Conservation (phyloP, 306 rosid genomes). For the Dalbergia cultrata region DNA sequence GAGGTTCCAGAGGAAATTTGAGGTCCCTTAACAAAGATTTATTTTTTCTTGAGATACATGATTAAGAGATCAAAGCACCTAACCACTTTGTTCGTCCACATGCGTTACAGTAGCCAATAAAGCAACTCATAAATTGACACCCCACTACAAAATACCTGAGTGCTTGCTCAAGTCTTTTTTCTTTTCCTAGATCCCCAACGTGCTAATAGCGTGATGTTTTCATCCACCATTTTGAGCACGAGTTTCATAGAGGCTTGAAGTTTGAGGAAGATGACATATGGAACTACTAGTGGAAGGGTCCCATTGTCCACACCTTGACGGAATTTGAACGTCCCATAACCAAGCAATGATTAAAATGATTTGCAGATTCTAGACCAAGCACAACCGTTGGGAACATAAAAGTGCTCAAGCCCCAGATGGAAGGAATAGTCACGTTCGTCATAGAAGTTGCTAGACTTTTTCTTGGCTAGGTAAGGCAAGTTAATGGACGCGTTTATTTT, state of each 20-base stretch:
- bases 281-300: constrained; percentile 50
- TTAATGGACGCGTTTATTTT: constrained; percentile 43
- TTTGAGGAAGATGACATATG: constrained; percentile 39
- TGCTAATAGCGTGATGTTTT: constrained; percentile 33
- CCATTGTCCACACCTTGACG: constrained; percentile 39
- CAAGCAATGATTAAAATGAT: constrained; percentile 41
- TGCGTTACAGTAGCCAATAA: too few species aligned
- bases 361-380: constrained; percentile 22
- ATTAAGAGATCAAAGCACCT: too few species aligned
- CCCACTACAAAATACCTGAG: constrained; percentile 48
- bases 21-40: too few species aligned
- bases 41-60: too few species aligned
- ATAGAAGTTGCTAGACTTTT: neutral
- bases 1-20: too few species aligned
- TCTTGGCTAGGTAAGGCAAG: constrained; percentile 16
- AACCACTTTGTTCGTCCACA: too few species aligned
- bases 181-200: neutral
- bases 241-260: constrained; percentile 4
- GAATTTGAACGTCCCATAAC: constrained; percentile 13
- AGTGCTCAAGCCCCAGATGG: constrained; percentile 1
- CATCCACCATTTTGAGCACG: constrained; percentile 27
- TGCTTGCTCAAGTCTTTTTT: constrained; percentile 46
- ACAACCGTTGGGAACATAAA: constrained; percentile 43
- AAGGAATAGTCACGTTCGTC: constrained; percentile 21
- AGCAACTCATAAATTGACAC: neutral